Base-by-base conservation (phyloP, 2,329 filamentous ascomycete genomes). In the Microdochium nivale region DNA sequence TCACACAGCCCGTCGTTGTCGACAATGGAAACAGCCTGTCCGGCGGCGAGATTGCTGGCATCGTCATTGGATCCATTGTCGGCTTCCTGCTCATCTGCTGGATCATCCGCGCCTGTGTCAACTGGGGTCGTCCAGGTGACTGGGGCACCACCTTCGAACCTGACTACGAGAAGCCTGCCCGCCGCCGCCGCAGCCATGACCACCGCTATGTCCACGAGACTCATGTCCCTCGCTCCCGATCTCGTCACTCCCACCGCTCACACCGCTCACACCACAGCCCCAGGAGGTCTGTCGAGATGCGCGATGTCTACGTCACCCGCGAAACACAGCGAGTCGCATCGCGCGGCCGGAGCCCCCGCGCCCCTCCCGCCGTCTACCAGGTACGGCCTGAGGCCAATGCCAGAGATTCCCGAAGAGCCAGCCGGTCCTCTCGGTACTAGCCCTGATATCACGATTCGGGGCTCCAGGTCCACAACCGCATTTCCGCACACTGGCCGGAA, bases 21-120 rank as follows among this genome's bases (percentile, higher is more conserved):
- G 23, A 25, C 13, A 14, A 25, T 3, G 19, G 19, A 0, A 61
- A 53, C n/a, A 56, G 51, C 11, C 65, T 78, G 13, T 70, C 65
- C 43, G 74, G 72, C 48, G 75, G 75, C 47, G 74, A 73, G 47
- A 78, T 79, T 49, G 75, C 74, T 1, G 75, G 75, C 47, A 78
- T 78, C 53, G 72, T 78, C 47, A 70, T 78, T 54, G 75, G 74
- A 21, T 73, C 72, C 24, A 65, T 78, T 49, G 67, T 59, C 47
- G 74, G 74, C n/a, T 57, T 74, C 40, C 62, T 78, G 13, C 63
- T 77, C 0, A 53, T 78, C 3, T 53, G 71, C 33, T 78, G 75
- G 75, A 61, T 78, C 54, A 51, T 77, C 55, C 67, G 69, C 5
- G 75, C 72, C 2, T 76, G 72, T 59, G 56, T 63, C 49, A 72